phyloP scores from a whole-genome alignment of 2,329 filamentous ascomycete species.

The Samsoniella hepiali region DNA sequence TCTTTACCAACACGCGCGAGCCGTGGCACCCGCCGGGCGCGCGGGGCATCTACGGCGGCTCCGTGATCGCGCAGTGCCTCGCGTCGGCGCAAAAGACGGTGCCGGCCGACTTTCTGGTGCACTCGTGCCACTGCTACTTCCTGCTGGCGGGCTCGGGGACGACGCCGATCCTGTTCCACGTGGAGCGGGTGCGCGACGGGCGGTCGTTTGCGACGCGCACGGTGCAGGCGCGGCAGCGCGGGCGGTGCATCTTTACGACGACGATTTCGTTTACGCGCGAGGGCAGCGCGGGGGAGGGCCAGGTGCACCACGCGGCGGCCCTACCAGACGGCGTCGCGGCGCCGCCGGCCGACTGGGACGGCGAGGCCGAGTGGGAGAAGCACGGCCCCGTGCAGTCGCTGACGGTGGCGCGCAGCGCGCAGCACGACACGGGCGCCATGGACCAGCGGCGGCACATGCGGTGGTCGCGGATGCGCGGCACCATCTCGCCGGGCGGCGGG shows the following conservation, averaged over 20 bases:
- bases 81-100: conserved; percentile 87
- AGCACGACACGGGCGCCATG: conserved; percentile 44
- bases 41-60: conserved; percentile 88
- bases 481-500: conserved; percentile 69
- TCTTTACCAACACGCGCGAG: conserved; percentile 91
- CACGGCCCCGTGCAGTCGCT: conserved; percentile 50
- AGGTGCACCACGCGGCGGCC: conserved; percentile 62
- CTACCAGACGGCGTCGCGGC: conserved; percentile 48
- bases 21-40: conserved; percentile 92
- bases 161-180: conserved; percentile 89
- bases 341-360: conserved; percentile 39
- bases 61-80: conserved; percentile 89
- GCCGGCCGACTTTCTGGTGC: conserved; percentile 72
- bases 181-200: conserved; percentile 89
- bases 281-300: conserved; percentile 48
- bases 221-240: conserved; percentile 89
- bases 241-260: conserved; percentile 89
- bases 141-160: conserved; percentile 82
- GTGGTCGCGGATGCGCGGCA: conserved; percentile 73
- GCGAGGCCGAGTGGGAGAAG: conserved; percentile 47
- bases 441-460: conserved; percentile 65
- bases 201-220: conserved; percentile 87
- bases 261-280: conserved; percentile 84
- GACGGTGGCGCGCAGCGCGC: conserved; percentile 24
- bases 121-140: conserved; percentile 99